Percentiles rank a stretch among this genome's conserved stretches.
Evolutionary conservation across 352 stramenopile species (phyloP).

Genomic region (Globisporangium yorkense): DNA sequence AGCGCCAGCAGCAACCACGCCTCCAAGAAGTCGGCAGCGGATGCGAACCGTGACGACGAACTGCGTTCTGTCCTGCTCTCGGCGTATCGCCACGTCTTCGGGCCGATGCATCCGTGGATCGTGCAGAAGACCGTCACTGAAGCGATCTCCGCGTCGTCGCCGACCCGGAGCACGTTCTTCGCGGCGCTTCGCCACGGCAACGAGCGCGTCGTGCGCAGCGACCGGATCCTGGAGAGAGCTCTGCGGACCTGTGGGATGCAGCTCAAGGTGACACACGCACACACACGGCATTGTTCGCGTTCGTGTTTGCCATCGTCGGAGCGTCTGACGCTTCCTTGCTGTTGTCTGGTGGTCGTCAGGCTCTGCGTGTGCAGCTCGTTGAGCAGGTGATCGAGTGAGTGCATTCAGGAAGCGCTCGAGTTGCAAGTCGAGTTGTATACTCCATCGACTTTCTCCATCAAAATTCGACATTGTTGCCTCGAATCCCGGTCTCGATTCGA

Average conservation of each 20-base stretch:
- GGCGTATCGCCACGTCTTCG: conserved; percentile 11
- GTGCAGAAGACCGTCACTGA: conserved; percentile 7
- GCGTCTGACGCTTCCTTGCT: not conserved
- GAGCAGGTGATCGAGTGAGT: not conserved
- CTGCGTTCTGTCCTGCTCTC: not conserved
- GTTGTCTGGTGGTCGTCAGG: not conserved
- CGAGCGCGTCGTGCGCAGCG: conserved; percentile 8
- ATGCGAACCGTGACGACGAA: not conserved
- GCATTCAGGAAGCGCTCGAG: not conserved
- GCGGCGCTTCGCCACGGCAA: conserved; percentile 6
- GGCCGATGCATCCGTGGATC: conserved; percentile 9
- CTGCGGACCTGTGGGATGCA: conserved; percentile 5
- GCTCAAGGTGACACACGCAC: conserved; percentile 2
- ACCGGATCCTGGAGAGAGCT: not conserved
- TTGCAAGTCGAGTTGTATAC: not conserved
- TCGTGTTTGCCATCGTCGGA: no score
- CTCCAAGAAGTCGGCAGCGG: not conserved
- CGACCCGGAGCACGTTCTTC: conserved; percentile 5
- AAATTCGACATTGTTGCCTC: conserved; percentile 2
- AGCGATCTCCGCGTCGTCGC: not conserved
- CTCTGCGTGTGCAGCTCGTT: not conserved
- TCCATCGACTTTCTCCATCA: not conserved
- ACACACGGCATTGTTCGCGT: no score
- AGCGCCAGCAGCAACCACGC: not conserved
- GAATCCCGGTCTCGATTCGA: not conserved